phyloP scores from a whole-genome alignment of 2,329 filamentous ascomycete species.

The Alternaria consortialis region DNA sequence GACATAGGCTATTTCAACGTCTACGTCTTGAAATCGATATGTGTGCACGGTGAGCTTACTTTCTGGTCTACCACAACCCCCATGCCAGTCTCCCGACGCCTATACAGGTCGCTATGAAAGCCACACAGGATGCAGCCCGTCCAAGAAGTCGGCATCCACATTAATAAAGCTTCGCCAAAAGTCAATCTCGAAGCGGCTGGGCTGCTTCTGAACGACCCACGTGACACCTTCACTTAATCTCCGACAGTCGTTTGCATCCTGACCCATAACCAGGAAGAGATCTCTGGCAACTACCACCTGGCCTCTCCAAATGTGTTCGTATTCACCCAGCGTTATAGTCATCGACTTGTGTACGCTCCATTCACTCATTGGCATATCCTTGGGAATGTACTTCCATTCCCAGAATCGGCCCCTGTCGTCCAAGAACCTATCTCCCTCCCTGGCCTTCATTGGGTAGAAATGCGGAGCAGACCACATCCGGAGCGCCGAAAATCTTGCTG shows the following conservation, averaged over 20 bases:
- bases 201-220: conserved; percentile 58
- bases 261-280: conserved; percentile 58
- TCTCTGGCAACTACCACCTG: conserved; percentile 56
- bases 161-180: conserved; percentile 62
- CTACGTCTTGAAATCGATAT: not conserved
- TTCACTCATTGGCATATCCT: conserved; percentile 57
- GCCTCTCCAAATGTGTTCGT: conserved; percentile 41
- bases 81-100: not conserved
- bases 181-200: conserved; percentile 60
- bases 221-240: conserved; percentile 52
- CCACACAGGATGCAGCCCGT: conserved; percentile 54
- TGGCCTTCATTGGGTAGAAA: conserved; percentile 60
- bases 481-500: conserved; percentile 56
- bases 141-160: conserved; percentile 57
- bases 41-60: not conserved
- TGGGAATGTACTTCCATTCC: conserved; percentile 60
- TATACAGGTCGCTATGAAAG: conserved; percentile 3
- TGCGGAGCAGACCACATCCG: conserved; percentile 59
- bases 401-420: conserved; percentile 57
- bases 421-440: conserved; percentile 53
- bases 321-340: conserved; percentile 42
- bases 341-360: conserved; percentile 56
- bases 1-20: not conserved
- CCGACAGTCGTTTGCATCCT: conserved; percentile 53
- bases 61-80: not conserved